phyloP scores from a whole-genome alignment of 2,329 filamentous ascomycete genomes.

The Periconia sp. region DNA sequence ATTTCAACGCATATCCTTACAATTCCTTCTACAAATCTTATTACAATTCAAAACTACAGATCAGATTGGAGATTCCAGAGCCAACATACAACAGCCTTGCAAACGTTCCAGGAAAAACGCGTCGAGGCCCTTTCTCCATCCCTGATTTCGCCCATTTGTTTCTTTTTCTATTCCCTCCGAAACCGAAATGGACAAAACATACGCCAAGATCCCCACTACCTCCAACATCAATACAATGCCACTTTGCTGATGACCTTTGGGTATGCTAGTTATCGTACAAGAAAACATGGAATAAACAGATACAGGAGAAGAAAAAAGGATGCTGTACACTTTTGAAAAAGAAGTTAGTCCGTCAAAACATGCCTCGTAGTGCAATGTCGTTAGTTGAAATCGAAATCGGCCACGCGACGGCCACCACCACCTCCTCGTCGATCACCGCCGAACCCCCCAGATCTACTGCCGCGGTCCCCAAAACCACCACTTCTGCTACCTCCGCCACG shows the following conservation, averaged over 20 bases:
- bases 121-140: too few relatives aligned
- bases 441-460: constrained; percentile 4
- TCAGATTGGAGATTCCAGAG: neutral
- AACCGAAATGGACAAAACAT: neutral
- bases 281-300: constrained; percentile 3
- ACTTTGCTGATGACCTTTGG: neutral
- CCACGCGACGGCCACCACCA: neutral
- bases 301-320: neutral
- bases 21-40: too few relatives aligned
- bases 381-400: neutral
- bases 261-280: constrained; percentile 11
- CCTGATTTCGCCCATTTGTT: neutral
- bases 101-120: neutral
- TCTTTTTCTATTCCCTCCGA: neutral
- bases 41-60: neutral
- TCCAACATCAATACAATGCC: neutral
- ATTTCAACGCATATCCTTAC: too few relatives aligned
- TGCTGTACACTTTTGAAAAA: neutral
- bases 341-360: constrained; percentile 1
- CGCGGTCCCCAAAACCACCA: neutral
- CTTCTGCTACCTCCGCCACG: constrained; percentile 10
- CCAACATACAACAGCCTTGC: neutral
- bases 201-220: neutral
- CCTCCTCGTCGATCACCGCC: constrained; percentile 15
- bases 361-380: constrained; percentile 18